A percentile compares a stretch with the other conserved stretches of the same genome.
Evolutionary conservation across 2,329 filamentous ascomycete genomes (phyloP).

Genomic region (Colletotrichum sojae): DNA sequence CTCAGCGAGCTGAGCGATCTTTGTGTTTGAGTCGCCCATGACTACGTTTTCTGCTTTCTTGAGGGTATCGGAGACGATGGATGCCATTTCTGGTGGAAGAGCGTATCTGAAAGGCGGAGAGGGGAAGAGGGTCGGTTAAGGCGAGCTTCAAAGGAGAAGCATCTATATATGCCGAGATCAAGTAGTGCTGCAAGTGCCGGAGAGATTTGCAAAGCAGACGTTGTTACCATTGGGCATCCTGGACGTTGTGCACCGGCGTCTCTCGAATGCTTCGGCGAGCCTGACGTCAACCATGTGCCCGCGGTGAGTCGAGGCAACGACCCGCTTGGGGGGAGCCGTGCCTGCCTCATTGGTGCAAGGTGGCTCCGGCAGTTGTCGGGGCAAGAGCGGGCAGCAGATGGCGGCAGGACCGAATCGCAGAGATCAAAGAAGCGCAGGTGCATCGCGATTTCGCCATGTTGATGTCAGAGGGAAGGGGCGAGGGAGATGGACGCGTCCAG

Average conservation of each 20-base stretch:
- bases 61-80: constrained; percentile 50
- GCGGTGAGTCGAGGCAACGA: constrained; percentile 12
- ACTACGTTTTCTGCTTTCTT: constrained; percentile 58
- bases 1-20: constrained; percentile 72
- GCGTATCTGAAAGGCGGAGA: background rate
- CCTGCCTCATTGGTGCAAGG: constrained; percentile 24
- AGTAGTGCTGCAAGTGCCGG: background rate
- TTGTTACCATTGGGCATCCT: constrained; percentile 5
- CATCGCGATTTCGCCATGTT: constrained; percentile 39
- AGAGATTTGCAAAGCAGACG: constrained; percentile 3
- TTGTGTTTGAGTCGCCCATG: constrained; percentile 61
- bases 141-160: background rate
- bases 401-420: background rate
- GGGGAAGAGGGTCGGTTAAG: background rate
- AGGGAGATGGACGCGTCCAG: constrained; percentile 29
- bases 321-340: constrained; percentile 12
- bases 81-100: constrained; percentile 26
- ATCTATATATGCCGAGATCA: background rate
- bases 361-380: background rate
- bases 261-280: background rate
- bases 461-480: constrained; percentile 35
- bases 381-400: background rate
- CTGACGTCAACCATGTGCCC: constrained; percentile 36
- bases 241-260: background rate
- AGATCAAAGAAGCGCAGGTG: constrained; percentile 26